Percentiles rank a stretch among this genome's conserved stretches.
Conservation (phyloP, 140 eudicot genomes). For the Cichorium intybus region DNA sequence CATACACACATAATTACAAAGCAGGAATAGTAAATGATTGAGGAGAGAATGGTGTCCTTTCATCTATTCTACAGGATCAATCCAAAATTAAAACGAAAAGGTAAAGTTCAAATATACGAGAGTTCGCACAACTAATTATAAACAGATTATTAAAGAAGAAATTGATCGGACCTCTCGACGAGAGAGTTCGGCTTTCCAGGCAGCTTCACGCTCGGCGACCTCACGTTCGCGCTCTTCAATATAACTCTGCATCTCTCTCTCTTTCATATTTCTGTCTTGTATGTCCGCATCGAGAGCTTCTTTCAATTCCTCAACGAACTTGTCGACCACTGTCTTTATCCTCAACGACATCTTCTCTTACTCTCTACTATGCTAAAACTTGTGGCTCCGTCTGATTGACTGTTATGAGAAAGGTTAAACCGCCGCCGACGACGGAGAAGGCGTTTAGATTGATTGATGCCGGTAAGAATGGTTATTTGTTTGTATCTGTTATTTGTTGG, state of each 20-base stretch:
- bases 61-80: neutral
- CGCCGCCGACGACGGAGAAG: neutral
- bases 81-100: neutral
- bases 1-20: neutral
- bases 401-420: neutral
- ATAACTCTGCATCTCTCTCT: constrained; percentile 91
- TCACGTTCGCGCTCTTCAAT: constrained; percentile 82
- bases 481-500: no score
- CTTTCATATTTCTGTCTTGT: constrained; percentile 78
- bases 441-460: neutral
- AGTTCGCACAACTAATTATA: neutral
- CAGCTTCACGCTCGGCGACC: constrained; percentile 88
- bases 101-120: neutral
- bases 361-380: neutral
- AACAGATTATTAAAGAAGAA: neutral
- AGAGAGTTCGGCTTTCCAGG: constrained; percentile 90
- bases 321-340: constrained; percentile 75
- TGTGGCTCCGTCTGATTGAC: neutral
- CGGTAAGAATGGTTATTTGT: neutral
- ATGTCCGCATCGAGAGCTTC: constrained; percentile 80
- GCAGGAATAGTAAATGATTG: neutral
- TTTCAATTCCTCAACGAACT: constrained; percentile 75
- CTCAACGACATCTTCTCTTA: constrained; percentile 56
- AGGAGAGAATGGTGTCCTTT: neutral
- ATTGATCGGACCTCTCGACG: constrained; percentile 58